These are phyloP conservation scores for Pelargonium australe DNA, from an alignment of 441 rosid species.

Conservation along the genomic window DNA sequence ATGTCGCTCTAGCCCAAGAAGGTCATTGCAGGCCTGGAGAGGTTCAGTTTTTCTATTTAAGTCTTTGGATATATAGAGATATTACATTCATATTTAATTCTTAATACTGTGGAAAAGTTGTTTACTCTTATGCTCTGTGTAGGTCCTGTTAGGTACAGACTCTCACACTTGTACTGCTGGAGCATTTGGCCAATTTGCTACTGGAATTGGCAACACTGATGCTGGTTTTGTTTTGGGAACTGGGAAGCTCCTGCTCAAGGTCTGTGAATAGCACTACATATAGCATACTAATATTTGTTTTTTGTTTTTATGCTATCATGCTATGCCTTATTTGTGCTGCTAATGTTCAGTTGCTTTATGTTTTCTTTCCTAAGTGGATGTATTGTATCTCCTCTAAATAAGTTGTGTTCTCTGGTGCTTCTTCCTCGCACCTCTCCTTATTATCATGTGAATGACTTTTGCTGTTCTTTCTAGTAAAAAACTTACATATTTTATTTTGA, in stretches of 20 bases:
- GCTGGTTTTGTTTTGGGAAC: conserved; percentile 91
- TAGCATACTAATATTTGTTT: background rate
- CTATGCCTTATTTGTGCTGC: background rate
- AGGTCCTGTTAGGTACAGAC: conserved; percentile 92
- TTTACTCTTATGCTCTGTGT: conserved; percentile 18
- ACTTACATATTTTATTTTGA: background rate
- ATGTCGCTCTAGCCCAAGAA: conserved; percentile 96
- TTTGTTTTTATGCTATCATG: too few relatives aligned
- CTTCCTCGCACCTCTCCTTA: background rate
- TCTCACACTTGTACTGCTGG: conserved; percentile 98
- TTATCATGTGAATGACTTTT: background rate
- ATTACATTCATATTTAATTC: background rate
- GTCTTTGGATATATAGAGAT: background rate
- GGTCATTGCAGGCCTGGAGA: conserved; percentile 99
- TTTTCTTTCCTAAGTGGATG: background rate
- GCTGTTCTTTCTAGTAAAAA: too few relatives aligned
- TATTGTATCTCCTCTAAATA: background rate
- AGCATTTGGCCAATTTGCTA: conserved; percentile 96
- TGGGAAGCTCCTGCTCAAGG: conserved; percentile 92
- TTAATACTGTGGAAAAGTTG: conserved; percentile 3
- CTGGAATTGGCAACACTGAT: conserved; percentile 97
- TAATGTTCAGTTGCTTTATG: background rate
- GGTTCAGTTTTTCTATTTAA: conserved; percentile 33
- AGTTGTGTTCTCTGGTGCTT: background rate
- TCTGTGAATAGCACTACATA: conserved; percentile 19